Conservation (phyloP, 495 filamentous ascomycete species). For the Penicillium paxilli region DNA sequence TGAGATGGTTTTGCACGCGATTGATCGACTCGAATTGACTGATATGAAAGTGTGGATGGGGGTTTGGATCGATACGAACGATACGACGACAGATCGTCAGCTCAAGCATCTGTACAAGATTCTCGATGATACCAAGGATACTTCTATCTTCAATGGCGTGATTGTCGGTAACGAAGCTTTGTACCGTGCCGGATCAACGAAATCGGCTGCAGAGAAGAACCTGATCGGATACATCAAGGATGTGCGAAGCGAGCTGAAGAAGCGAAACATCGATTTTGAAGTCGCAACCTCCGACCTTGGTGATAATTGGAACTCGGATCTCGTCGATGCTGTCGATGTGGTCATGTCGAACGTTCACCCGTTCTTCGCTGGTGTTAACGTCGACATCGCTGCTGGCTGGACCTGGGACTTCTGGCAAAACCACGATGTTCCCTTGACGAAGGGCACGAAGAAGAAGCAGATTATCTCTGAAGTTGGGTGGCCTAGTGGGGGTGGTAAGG, state of each 20-base stretch:
- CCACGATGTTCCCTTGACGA: slow-evolving; percentile 60
- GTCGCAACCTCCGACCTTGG: slow-evolving; percentile 92
- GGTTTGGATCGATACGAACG: slow-evolving; percentile 88
- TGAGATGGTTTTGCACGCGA: slow-evolving; percentile 85
- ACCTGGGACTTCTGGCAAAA: slow-evolving; percentile 77
- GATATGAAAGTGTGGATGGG: slow-evolving; percentile 93
- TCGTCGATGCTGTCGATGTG: slow-evolving; percentile 72
- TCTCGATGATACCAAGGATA: slow-evolving; percentile 64
- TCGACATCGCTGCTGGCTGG: slow-evolving; percentile 72
- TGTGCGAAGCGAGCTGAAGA: slow-evolving; percentile 71
- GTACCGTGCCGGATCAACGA: slow-evolving; percentile 57
- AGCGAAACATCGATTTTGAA: slow-evolving; percentile 63
- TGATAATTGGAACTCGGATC: slow-evolving; percentile 73
- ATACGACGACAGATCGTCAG: slow-evolving; percentile 80
- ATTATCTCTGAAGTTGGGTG: slow-evolving; percentile 92
- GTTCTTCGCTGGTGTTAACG: slow-evolving; percentile 84
- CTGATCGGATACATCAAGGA: slow-evolving; percentile 65
- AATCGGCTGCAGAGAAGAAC: slow-evolving; percentile 60
- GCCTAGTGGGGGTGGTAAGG: slow-evolving; percentile 81
- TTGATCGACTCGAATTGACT: slow-evolving; percentile 69
- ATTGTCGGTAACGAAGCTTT: slow-evolving; percentile 96
- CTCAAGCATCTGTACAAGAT: slow-evolving; percentile 78
- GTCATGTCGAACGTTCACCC: slow-evolving; percentile 98
- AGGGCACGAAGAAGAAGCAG: slow-evolving; percentile 57
- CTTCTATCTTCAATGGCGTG: slow-evolving; percentile 73